Percentiles rank a stretch among this genome's conserved stretches.
These are phyloP conservation scores for Elymus sibiricus DNA, from an alignment of 176 grass and related monocot genomes.

Conservation along the genomic window DNA sequence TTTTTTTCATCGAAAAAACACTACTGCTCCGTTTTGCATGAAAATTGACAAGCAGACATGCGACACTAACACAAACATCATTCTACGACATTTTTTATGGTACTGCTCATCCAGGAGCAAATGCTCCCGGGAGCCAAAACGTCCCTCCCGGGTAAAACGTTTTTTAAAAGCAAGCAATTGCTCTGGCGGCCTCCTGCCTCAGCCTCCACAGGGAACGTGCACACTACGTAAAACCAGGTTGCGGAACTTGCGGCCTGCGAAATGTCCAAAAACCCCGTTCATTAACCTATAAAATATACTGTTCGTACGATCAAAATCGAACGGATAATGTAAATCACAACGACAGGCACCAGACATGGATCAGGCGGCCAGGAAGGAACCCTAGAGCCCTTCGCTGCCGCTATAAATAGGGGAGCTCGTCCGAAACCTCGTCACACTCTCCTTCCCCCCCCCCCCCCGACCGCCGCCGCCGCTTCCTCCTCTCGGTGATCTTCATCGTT, in stretches of 20 bases:
- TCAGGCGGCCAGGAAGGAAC: slow-evolving; percentile 1
- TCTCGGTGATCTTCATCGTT: background rate
- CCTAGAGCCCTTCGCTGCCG: background rate
- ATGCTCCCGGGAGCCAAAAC: no score
- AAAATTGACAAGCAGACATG: no score
- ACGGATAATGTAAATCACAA: background rate
- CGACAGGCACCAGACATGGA: background rate
- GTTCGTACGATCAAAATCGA: background rate
- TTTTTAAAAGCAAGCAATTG: background rate
- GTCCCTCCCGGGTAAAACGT: no score
- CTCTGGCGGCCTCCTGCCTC: background rate
- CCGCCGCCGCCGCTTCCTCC: background rate
- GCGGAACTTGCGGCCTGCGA: slow-evolving; percentile 3
- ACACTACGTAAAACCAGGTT: background rate
- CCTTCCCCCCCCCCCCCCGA: background rate
- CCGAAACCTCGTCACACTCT: background rate
- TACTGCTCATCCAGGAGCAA: no score
- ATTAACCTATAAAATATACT: background rate
- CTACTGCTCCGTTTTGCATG: no score
- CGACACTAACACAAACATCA: no score
- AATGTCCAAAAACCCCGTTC: background rate
- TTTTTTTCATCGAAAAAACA: no score
- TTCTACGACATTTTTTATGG: no score
- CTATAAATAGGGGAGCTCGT: background rate
- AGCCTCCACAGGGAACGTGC: background rate